Percentiles rank a stretch among this genome's conserved stretches.
Evolutionary conservation across 2,329 filamentous ascomycete genomes (phyloP).

Genomic region (Ophiostoma piceae): DNA sequence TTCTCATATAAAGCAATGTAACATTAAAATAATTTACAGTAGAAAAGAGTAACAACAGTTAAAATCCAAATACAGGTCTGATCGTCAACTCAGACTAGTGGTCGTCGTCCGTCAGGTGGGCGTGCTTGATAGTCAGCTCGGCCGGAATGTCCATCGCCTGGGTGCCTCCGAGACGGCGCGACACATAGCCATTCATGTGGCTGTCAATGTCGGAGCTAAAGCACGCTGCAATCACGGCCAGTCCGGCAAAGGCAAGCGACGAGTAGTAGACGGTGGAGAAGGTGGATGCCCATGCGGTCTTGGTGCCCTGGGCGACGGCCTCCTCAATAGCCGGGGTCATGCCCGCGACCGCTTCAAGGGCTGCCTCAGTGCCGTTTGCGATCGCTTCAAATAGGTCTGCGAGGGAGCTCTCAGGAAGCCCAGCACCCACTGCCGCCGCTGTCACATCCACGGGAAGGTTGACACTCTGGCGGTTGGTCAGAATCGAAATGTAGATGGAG

Average conservation of each 20-base stretch:
- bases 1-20: too few relatives aligned
- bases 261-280: conserved; percentile 23
- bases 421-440: not conserved
- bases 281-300: conserved; percentile 20
- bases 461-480: conserved; percentile 18
- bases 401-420: not conserved
- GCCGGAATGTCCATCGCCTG: conserved; percentile 22
- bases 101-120: not conserved
- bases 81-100: not conserved
- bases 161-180: conserved; percentile 23
- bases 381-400: not conserved
- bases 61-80: not conserved
- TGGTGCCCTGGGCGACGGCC: conserved; percentile 18
- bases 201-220: conserved; percentile 22
- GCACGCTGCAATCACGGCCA: conserved; percentile 23
- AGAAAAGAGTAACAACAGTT: too few relatives aligned
- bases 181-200: conserved; percentile 23
- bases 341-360: not conserved
- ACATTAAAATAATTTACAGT: too few relatives aligned
- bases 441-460: not conserved
- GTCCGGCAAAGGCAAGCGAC: conserved; percentile 22
- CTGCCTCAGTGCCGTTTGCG: not conserved
- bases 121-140: conserved; percentile 20
- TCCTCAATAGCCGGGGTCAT: conserved; percentile 19
- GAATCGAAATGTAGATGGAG: conserved; percentile 23